Evolutionary conservation across 1,284 basidiomycete species (phyloP).

Genomic region (Ceratobasidium theobromae): DNA sequence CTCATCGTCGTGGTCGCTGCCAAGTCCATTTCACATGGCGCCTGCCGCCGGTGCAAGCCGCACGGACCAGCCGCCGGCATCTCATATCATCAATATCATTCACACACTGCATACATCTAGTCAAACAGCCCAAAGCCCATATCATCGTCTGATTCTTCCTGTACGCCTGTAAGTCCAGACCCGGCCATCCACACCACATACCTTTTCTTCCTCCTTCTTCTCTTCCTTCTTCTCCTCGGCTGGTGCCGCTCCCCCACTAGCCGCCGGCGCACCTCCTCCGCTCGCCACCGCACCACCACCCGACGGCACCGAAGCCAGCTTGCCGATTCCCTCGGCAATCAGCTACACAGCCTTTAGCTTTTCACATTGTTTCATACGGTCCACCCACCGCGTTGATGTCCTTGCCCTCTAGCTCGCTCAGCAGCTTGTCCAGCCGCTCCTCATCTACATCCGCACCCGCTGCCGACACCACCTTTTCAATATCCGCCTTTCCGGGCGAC

Average conservation of each 20-base stretch:
- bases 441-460: slow-evolving; percentile 92
- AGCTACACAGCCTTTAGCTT: slow-evolving; percentile 51
- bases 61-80: too few relatives aligned
- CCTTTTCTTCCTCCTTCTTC: slow-evolving; percentile 63
- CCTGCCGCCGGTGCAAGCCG: too few relatives aligned
- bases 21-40: too few relatives aligned
- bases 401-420: slow-evolving; percentile 94
- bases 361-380: not conserved
- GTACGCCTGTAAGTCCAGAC: slow-evolving; percentile 40
- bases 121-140: slow-evolving; percentile 95
- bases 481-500: slow-evolving; percentile 83
- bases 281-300: slow-evolving; percentile 67
- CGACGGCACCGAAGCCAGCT: slow-evolving; percentile 93
- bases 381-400: slow-evolving; percentile 72
- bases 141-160: slow-evolving; percentile 88
- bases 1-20: too few relatives aligned
- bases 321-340: slow-evolving; percentile 89
- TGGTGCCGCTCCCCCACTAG: slow-evolving; percentile 60
- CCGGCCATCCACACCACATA: slow-evolving; percentile 16
- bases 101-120: slow-evolving; percentile 56
- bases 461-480: slow-evolving; percentile 84
- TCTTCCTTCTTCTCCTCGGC: slow-evolving; percentile 67
- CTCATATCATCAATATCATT: too few relatives aligned
- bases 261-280: slow-evolving; percentile 54
- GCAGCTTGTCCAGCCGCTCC: slow-evolving; percentile 79